Conservation (phyloP, 768 basidiomycete species). For the Tulasnella sp. region DNA sequence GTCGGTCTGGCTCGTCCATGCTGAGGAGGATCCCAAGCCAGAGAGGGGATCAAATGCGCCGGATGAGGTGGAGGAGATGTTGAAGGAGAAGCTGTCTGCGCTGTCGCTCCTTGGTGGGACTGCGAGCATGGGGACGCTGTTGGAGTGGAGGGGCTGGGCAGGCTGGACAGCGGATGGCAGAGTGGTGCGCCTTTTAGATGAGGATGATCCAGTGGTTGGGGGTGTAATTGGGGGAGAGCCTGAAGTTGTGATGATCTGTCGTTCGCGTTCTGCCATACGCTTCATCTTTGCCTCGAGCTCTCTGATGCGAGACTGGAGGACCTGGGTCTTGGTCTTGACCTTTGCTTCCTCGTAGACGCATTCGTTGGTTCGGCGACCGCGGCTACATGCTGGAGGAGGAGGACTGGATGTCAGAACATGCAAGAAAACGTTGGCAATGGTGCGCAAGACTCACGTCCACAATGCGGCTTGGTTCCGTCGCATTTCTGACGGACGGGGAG, state of each 20-base stretch:
- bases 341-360: conserved; percentile 26
- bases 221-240: neutral
- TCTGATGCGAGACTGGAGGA: conserved; percentile 25
- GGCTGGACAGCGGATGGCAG: neutral
- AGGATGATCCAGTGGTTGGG: neutral
- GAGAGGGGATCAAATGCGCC: neutral
- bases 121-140: conserved; percentile 10
- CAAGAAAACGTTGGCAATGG: neutral
- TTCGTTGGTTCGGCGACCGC: conserved; percentile 21
- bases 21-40: neutral
- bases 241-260: neutral
- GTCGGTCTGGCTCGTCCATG: neutral
- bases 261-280: conserved; percentile 20
- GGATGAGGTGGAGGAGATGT: neutral
- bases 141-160: neutral
- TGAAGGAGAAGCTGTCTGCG: conserved; percentile 7
- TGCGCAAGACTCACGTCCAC: conserved; percentile 16
- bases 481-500: conserved; percentile 15
- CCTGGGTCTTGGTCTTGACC: conserved; percentile 26
- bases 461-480: conserved; percentile 24
- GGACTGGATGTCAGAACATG: neutral
- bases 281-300: conserved; percentile 26
- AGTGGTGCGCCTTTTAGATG: neutral
- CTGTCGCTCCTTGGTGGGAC: conserved; percentile 3
- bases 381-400: conserved; percentile 1